These are phyloP conservation scores for Pittosporum tobira DNA, from an alignment of 129 eudicot genomes.

Conservation along the genomic window DNA sequence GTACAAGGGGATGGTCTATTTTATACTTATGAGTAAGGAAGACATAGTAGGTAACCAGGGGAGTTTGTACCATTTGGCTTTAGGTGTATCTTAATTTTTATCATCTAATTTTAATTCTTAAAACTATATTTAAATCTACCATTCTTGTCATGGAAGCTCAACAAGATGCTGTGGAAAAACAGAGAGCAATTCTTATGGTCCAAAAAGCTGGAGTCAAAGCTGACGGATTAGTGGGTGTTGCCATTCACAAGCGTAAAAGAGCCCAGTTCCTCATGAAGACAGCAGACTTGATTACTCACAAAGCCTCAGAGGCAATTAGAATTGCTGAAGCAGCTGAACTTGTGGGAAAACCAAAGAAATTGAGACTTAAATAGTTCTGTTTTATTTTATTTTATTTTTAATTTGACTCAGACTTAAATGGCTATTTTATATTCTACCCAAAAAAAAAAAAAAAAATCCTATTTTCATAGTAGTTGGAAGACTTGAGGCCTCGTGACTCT, in stretches of 20 bases:
- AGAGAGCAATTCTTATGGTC: constrained; percentile 25
- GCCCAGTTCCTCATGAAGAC: constrained; percentile 69
- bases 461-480: constrained; percentile 10
- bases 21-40: too few relatives aligned
- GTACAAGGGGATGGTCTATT: too few relatives aligned
- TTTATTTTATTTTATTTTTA: constrained; percentile 19
- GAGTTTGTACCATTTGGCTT: too few relatives aligned
- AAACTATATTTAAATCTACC: background rate
- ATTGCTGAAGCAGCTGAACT: constrained; percentile 55
- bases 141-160: constrained; percentile 28
- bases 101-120: too few relatives aligned
- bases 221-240: constrained; percentile 36
- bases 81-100: background rate
- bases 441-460: too few relatives aligned
- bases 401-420: constrained; percentile 10
- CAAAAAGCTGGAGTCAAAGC: constrained; percentile 63
- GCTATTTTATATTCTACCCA: too few relatives aligned
- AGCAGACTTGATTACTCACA: constrained; percentile 64
- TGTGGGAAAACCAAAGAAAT: background rate
- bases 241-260: constrained; percentile 54
- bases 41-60: too few relatives aligned
- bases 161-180: constrained; percentile 25
- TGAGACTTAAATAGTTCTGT: too few relatives aligned
- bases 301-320: constrained; percentile 57
- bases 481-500: constrained; percentile 5